A percentile compares a stretch with the other conserved stretches of the same genome.
Evolutionary conservation across 306 rosid species (phyloP).

Genomic region (Geum urbanum): DNA sequence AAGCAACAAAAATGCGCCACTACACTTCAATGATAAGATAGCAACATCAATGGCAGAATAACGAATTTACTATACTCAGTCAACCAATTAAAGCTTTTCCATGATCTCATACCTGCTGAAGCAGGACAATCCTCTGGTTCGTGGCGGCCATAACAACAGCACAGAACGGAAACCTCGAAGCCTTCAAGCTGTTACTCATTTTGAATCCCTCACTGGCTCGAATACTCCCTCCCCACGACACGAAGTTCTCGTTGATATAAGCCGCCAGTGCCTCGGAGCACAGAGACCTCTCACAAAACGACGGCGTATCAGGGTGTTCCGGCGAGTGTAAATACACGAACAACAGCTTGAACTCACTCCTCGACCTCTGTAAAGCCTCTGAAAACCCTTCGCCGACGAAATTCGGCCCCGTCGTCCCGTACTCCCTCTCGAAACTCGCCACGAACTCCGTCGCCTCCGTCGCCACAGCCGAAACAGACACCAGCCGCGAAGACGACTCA

Average conservation of each 20-base stretch:
- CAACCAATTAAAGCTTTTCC: not conserved
- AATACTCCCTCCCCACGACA: constrained; percentile 94
- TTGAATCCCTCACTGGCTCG: constrained; percentile 90
- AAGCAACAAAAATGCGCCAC: not conserved
- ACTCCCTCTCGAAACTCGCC: constrained; percentile 69
- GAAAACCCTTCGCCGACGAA: constrained; percentile 80
- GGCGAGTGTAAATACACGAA: constrained; percentile 95
- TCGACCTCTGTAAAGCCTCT: constrained; percentile 88
- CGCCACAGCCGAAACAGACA: constrained; percentile 56
- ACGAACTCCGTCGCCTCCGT: constrained; percentile 68
- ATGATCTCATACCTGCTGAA: constrained; percentile 63
- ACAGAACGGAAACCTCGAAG: constrained; percentile 86
- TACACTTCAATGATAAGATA: not conserved
- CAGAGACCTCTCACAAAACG: constrained; percentile 75
- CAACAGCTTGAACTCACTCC: constrained; percentile 61
- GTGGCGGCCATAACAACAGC: constrained; percentile 92
- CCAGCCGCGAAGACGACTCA: constrained; percentile 44
- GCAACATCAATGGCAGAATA: not conserved
- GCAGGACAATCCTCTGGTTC: constrained; percentile 87
- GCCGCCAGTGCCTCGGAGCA: constrained; percentile 56
- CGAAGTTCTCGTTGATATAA: constrained; percentile 80
- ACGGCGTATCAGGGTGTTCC: constrained; percentile 85
- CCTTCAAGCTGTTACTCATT: constrained; percentile 97
- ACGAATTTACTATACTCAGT: not conserved
- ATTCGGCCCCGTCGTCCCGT: constrained; percentile 50